phyloP scores from a whole-genome alignment of 1,139 yeast genomes.

The Candida sp. region DNA sequence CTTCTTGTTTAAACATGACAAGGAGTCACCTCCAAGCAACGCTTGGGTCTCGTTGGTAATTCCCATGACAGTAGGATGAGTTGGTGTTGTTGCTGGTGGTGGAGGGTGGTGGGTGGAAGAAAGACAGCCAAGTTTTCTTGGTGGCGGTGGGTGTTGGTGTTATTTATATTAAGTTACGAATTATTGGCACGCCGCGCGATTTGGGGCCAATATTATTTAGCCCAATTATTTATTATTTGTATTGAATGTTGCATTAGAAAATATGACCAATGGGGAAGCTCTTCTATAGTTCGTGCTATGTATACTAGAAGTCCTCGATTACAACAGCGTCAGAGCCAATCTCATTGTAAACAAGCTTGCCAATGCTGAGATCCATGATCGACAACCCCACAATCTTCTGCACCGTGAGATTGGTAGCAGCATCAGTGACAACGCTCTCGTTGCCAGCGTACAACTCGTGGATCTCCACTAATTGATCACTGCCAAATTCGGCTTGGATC shows the following conservation, averaged over 20 bases:
- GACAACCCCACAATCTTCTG: conserved; percentile 64
- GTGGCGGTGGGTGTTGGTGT: too few relatives aligned
- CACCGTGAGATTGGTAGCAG: conserved; percentile 34
- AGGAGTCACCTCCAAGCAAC: conserved; percentile 17
- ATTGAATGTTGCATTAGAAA: not conserved
- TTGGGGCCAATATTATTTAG: not conserved
- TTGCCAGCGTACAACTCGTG: conserved; percentile 31
- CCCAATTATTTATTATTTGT: not conserved
- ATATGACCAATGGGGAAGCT: not conserved
- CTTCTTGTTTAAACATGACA: conserved; percentile 12
- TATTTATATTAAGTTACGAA: not conserved
- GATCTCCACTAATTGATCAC: conserved; percentile 46
- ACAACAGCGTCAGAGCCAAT: conserved; percentile 14
- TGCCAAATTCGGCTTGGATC: conserved; percentile 44
- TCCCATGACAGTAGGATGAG: conserved; percentile 5
- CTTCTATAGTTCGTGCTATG: too few relatives aligned
- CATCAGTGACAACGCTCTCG: conserved; percentile 11
- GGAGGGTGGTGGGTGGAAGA: not conserved
- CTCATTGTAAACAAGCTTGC: conserved; percentile 24
- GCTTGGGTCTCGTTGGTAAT: conserved; percentile 11
- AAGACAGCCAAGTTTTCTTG: not conserved
- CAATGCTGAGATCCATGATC: conserved; percentile 63
- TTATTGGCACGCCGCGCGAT: not conserved
- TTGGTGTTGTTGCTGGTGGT: not conserved
- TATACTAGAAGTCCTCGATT: conserved; percentile 15